Evolutionary conservation across 805 yeast genomes (phyloP).

Genomic region (Ogataea philodendri): DNA sequence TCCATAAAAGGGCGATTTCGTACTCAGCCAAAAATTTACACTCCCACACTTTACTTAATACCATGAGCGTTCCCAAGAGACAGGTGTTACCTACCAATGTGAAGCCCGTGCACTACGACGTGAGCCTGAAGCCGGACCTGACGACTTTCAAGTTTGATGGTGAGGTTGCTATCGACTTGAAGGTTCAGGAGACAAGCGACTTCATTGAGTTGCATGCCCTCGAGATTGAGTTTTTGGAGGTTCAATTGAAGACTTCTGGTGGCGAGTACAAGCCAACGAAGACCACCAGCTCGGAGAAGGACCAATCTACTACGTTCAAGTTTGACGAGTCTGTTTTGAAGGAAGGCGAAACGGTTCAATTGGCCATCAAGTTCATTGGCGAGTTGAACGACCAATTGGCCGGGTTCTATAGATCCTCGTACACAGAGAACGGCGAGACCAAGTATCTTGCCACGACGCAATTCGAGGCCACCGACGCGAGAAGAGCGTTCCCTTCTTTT

Average conservation of each 20-base stretch:
- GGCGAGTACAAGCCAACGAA: slow-evolving; percentile 22
- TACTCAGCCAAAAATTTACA: slow-evolving; percentile 12
- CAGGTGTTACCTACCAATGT: slow-evolving; percentile 47
- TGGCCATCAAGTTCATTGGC: slow-evolving; percentile 42
- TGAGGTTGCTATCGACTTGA: slow-evolving; percentile 49
- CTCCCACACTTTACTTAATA: slow-evolving; percentile 11
- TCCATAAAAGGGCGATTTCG: slow-evolving; percentile 7
- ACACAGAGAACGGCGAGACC: slow-evolving; percentile 42
- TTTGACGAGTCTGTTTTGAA: slow-evolving; percentile 42
- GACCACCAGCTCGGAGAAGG: slow-evolving; percentile 41
- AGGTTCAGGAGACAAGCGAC: slow-evolving; percentile 44
- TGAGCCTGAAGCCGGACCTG: slow-evolving; percentile 43
- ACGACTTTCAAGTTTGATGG: slow-evolving; percentile 50
- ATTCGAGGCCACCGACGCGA: slow-evolving; percentile 60
- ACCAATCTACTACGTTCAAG: slow-evolving; percentile 63
- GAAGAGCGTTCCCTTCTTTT: slow-evolving; percentile 58
- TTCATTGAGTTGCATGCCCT: slow-evolving; percentile 45
- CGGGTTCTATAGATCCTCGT: slow-evolving; percentile 53
- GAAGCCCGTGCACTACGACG: slow-evolving; percentile 72
- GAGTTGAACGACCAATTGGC: slow-evolving; percentile 54
- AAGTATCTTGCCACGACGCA: slow-evolving; percentile 55
- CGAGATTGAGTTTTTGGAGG: slow-evolving; percentile 29
- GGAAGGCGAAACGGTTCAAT: slow-evolving; percentile 32
- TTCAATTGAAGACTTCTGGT: slow-evolving; percentile 18
- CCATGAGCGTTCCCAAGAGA: slow-evolving; percentile 24